Percentiles rank a stretch among this genome's conserved stretches.
Evolutionary conservation across 208 protist species (phyloP).

Genomic region (Leishmania turanica): DNA sequence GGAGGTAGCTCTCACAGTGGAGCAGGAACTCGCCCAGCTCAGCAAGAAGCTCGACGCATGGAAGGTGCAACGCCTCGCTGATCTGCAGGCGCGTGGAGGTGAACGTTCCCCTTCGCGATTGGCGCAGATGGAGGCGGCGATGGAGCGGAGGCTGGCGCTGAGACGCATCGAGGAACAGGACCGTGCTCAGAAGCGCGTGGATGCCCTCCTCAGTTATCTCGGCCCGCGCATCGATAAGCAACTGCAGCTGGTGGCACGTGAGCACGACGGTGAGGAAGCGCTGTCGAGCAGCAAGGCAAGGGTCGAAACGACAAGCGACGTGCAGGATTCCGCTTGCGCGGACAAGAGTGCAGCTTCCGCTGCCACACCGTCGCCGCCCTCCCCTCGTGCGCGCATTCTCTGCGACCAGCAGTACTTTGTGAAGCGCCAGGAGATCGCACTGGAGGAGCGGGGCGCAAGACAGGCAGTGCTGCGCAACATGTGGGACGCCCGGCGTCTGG

Average conservation of each 20-base stretch:
- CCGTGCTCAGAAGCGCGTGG: slow-evolving; percentile 60
- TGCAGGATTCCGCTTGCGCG: not conserved
- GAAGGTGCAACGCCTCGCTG: slow-evolving; percentile 39
- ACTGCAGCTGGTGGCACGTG: not conserved
- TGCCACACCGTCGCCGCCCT: not conserved
- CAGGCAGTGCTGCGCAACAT: slow-evolving; percentile 1
- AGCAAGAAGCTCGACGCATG: slow-evolving; percentile 21
- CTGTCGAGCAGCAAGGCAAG: not conserved
- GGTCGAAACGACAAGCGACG: not conserved
- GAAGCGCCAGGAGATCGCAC: slow-evolving; percentile 10
- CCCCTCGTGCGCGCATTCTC: not conserved
- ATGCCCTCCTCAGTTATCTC: slow-evolving; percentile 38
- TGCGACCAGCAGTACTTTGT: slow-evolving; percentile 34
- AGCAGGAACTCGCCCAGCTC: slow-evolving; percentile 25
- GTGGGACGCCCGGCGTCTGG: not conserved
- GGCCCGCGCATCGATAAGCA: slow-evolving; percentile 28
- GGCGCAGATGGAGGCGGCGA: slow-evolving; percentile 28
- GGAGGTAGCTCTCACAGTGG: slow-evolving; percentile 1
- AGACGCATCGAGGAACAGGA: slow-evolving; percentile 44
- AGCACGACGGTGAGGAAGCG: not conserved
- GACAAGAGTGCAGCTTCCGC: too few relatives aligned
- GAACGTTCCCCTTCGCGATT: not conserved
- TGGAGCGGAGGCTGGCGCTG: slow-evolving; percentile 44
- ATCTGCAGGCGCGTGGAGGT: slow-evolving; percentile 12
- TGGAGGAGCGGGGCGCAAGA: slow-evolving; percentile 30